A percentile compares a stretch with the other conserved stretches of the same genome.
These are phyloP conservation scores for Senecio squalidus DNA, from an alignment of 140 eudicot genomes.

Conservation along the genomic window DNA sequence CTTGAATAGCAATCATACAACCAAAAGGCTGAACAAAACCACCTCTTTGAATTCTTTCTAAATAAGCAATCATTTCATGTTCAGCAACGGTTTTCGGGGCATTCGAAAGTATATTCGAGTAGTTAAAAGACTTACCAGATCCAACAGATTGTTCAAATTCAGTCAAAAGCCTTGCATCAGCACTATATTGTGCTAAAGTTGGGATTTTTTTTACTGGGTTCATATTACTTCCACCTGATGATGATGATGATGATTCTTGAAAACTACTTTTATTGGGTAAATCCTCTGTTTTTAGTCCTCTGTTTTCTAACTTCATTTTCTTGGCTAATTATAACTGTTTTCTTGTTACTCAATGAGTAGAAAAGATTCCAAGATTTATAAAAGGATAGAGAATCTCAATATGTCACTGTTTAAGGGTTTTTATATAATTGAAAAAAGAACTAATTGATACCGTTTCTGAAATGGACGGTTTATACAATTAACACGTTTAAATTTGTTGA, in stretches of 20 bases:
- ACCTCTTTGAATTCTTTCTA: slow-evolving; percentile 59
- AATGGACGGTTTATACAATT: too few species aligned
- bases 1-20: slow-evolving; percentile 63
- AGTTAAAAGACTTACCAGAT: slow-evolving; percentile 60
- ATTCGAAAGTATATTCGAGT: slow-evolving; percentile 25
- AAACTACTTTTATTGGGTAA: slow-evolving; percentile 8
- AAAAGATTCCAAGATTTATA: too few species aligned
- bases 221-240: slow-evolving; percentile 39
- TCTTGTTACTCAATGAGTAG: neutral
- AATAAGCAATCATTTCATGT: slow-evolving; percentile 48
- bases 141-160: slow-evolving; percentile 52
- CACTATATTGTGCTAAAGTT: slow-evolving; percentile 38
- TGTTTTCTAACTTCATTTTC: slow-evolving; percentile 19
- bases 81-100: slow-evolving; percentile 33
- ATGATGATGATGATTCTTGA: slow-evolving; percentile 31
- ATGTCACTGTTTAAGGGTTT: too few species aligned
- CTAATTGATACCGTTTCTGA: too few species aligned
- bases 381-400: too few species aligned
- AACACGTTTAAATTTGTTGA: too few species aligned
- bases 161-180: slow-evolving; percentile 52
- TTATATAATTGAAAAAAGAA: too few species aligned
- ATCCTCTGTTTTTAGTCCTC: slow-evolving; percentile 11
- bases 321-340: neutral
- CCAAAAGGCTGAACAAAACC: slow-evolving; percentile 68
- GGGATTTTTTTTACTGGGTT: slow-evolving; percentile 12